phyloP scores from a whole-genome alignment of 495 filamentous ascomycete species.

The Penicillium soppii region DNA sequence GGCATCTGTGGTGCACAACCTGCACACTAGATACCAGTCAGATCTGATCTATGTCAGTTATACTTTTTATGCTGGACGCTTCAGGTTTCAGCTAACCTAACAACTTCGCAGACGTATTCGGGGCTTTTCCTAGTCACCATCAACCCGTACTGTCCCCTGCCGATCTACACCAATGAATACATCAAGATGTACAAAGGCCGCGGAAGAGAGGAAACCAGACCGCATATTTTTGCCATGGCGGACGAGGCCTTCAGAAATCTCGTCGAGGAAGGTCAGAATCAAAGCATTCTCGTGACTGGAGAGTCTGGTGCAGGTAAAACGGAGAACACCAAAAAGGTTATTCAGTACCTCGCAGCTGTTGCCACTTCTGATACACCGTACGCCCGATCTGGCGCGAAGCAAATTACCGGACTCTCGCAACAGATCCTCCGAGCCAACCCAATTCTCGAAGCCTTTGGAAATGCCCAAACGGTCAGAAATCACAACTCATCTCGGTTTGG shows the following conservation, averaged over 20 bases:
- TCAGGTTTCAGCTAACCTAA: constrained; percentile 7
- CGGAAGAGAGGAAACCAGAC: constrained; percentile 87
- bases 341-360: constrained; percentile 95
- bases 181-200: constrained; percentile 95
- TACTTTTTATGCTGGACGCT: too few relatives aligned
- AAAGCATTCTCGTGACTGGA: constrained; percentile 97
- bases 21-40: constrained; percentile 88
- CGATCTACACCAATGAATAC: constrained; percentile 96
- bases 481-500: constrained; percentile 99
- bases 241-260: constrained; percentile 95
- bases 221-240: constrained; percentile 98
- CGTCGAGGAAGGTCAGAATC: constrained; percentile 91
- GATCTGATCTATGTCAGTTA: constrained; percentile 86
- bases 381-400: constrained; percentile 57
- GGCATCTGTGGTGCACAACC: constrained; percentile 95
- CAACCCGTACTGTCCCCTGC: constrained; percentile 92
- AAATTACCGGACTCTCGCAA: constrained; percentile 87
- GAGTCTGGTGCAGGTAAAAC: constrained; percentile 99
- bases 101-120: constrained; percentile 73
- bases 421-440: constrained; percentile 97
- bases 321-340: constrained; percentile 99
- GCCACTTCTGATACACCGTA: constrained; percentile 78
- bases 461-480: constrained; percentile 95
- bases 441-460: constrained; percentile 97
- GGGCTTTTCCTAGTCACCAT: constrained; percentile 95